A percentile compares a stretch with the other conserved stretches of the same genome.
These are phyloP conservation scores for Seiridium cupressi DNA, from an alignment of 2,329 filamentous ascomycete genomes.

Conservation along the genomic window DNA sequence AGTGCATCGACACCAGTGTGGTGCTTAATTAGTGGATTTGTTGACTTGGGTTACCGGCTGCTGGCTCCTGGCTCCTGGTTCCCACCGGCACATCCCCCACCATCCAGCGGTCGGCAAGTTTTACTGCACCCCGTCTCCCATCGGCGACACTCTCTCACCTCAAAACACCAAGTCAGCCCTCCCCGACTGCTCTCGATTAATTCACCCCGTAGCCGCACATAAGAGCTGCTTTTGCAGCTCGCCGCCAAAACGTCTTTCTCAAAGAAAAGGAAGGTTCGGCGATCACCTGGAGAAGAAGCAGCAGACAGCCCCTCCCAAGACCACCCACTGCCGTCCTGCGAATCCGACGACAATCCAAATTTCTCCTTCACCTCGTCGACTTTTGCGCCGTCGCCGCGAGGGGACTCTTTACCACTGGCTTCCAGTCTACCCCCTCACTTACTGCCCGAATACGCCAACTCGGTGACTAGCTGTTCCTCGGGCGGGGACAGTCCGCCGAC, in stretches of 20 bases:
- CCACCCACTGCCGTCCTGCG: slow-evolving; percentile 51
- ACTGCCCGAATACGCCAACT: slow-evolving; percentile 51
- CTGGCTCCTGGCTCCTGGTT: too few relatives aligned
- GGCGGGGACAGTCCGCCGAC: slow-evolving; percentile 39
- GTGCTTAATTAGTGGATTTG: too few relatives aligned
- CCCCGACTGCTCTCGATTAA: background rate
- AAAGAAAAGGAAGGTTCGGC: slow-evolving; percentile 69
- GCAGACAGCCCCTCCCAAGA: slow-evolving; percentile 35
- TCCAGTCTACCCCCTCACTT: slow-evolving; percentile 53
- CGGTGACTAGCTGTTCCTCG: slow-evolving; percentile 57
- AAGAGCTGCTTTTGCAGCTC: slow-evolving; percentile 66
- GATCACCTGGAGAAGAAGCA: slow-evolving; percentile 40
- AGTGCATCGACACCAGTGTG: too few relatives aligned
- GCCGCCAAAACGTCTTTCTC: slow-evolving; percentile 69
- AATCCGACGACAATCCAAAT: slow-evolving; percentile 45
- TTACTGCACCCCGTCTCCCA: background rate
- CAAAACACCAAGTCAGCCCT: background rate
- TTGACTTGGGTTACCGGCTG: too few relatives aligned
- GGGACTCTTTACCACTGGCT: slow-evolving; percentile 37
- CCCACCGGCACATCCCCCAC: background rate
- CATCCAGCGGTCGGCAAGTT: background rate
- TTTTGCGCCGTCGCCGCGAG: slow-evolving; percentile 32
- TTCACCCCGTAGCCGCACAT: background rate
- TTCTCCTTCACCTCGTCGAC: slow-evolving; percentile 49
- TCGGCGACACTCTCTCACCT: background rate